Evolutionary conservation across 1,139 yeast genomes (phyloP).

Genomic region (Geotrichum macrosporum): DNA sequence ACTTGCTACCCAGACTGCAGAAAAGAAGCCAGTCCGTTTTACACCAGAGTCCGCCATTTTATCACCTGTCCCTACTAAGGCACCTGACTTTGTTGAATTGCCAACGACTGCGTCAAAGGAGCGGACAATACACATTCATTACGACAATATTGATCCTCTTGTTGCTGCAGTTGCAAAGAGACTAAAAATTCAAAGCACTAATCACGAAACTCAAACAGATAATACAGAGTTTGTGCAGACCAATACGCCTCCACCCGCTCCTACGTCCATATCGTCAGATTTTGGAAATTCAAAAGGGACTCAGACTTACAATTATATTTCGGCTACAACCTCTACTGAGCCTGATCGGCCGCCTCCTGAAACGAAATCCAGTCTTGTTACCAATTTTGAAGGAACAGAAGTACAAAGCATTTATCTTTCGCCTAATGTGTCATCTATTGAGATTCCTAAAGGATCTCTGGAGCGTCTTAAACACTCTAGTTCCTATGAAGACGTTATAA

Average conservation of each 20-base stretch:
- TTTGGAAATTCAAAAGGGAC: constrained; percentile 20
- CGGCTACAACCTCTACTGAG: constrained; percentile 10
- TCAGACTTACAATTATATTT: constrained; percentile 19
- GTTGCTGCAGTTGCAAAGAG: constrained; percentile 25
- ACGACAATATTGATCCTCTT: constrained; percentile 23
- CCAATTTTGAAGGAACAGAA: not conserved
- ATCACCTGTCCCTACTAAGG: constrained; percentile 9
- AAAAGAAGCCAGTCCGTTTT: constrained; percentile 18
- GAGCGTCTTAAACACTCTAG: constrained; percentile 1
- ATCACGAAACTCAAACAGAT: constrained; percentile 27
- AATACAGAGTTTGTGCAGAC: constrained; percentile 18
- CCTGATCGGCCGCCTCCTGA: not conserved
- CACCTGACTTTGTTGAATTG: not conserved
- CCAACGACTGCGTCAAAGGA: constrained; percentile 8
- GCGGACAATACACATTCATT: constrained; percentile 18
- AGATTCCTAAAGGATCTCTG: not conserved
- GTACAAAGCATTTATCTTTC: constrained; percentile 19
- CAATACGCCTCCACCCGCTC: constrained; percentile 19
- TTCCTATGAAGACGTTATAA: constrained; percentile 20
- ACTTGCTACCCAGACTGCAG: not conserved
- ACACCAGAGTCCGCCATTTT: constrained; percentile 1
- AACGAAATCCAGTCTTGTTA: not conserved
- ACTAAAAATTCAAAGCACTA: constrained; percentile 19
- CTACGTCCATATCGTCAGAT: constrained; percentile 21
- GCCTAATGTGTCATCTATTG: constrained; percentile 10